Percentiles rank a stretch among this genome's conserved stretches.
Conservation (phyloP, 305 asterid genomes). For the Rubia peregrina region DNA sequence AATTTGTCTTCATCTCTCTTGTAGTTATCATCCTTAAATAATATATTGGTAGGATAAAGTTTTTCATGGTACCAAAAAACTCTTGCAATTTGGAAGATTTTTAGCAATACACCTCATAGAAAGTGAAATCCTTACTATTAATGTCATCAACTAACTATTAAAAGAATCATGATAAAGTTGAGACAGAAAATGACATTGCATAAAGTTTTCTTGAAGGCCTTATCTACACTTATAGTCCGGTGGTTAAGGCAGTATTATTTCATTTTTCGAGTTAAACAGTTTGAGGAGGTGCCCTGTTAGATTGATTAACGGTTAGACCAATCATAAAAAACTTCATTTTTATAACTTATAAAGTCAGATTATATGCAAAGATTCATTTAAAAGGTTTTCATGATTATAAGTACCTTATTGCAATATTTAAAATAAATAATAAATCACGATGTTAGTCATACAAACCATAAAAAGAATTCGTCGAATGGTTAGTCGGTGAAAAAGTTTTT, state of each 20-base stretch:
- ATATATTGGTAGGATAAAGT: background rate
- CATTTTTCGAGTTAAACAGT: background rate
- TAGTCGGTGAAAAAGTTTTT: too few relatives aligned
- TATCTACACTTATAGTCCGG: background rate
- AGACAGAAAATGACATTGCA: background rate
- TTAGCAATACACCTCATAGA: background rate
- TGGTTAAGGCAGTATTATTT: background rate
- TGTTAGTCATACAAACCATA: too few relatives aligned
- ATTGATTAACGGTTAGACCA: too few relatives aligned
- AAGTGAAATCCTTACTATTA: background rate
- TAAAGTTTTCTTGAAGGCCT: background rate
- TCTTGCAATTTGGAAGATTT: background rate
- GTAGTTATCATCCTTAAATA: conserved; percentile 2
- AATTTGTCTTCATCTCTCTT: background rate
- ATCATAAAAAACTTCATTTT: too few relatives aligned
- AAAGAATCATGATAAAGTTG: conserved; percentile 1
- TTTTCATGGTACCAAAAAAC: background rate
- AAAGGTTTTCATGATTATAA: too few relatives aligned
- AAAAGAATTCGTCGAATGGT: too few relatives aligned
- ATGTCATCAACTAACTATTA: background rate
- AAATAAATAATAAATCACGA: too few relatives aligned
- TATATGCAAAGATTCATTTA: too few relatives aligned
- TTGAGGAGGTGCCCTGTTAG: background rate
- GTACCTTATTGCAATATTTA: too few relatives aligned
- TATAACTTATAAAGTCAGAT: too few relatives aligned